Percentiles rank a stretch among this genome's conserved stretches.
These are phyloP conservation scores for Oleoguttula mirabilis DNA, from an alignment of 495 filamentous ascomycete genomes.

Conservation along the genomic window DNA sequence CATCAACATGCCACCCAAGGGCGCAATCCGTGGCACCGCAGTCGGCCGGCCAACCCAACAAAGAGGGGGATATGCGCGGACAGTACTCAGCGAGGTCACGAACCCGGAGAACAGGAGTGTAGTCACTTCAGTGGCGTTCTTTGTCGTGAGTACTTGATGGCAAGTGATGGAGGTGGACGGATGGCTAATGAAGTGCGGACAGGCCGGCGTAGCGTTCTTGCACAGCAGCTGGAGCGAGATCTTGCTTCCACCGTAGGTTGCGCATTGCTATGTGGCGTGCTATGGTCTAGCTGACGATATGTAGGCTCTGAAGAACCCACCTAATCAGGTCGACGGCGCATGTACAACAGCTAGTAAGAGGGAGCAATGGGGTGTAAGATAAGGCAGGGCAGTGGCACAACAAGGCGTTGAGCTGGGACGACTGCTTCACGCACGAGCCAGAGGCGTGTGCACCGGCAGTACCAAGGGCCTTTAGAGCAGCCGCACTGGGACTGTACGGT, in stretches of 20 bases:
- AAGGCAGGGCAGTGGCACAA: no score
- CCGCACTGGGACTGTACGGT: no score
- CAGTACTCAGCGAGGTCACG: slow-evolving; percentile 18
- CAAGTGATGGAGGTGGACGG: background rate
- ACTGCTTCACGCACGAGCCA: no score
- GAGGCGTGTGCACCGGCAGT: no score
- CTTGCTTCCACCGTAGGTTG: slow-evolving; percentile 64
- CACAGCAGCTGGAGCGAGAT: slow-evolving; percentile 63
- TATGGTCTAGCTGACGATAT: no score
- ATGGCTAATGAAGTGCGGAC: slow-evolving; percentile 4
- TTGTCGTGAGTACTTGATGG: slow-evolving; percentile 23
- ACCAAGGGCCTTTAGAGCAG: no score
- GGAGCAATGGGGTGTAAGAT: no score
- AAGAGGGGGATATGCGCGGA: slow-evolving; percentile 20
- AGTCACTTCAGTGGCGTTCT: slow-evolving; percentile 29
- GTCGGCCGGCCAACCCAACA: slow-evolving; percentile 13
- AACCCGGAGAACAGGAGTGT: slow-evolving; percentile 27
- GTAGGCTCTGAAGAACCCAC: no score
- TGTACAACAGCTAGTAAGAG: no score
- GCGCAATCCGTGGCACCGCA: slow-evolving; percentile 10
- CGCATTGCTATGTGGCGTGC: no score
- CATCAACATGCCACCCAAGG: slow-evolving; percentile 21
- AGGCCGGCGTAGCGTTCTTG: slow-evolving; percentile 65
- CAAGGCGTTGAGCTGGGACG: no score
- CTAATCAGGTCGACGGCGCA: no score